A percentile compares a stretch with the other conserved stretches of the same genome.
Evolutionary conservation across 2,329 filamentous ascomycete genomes (phyloP).

Genomic region (Penicillium freii): DNA sequence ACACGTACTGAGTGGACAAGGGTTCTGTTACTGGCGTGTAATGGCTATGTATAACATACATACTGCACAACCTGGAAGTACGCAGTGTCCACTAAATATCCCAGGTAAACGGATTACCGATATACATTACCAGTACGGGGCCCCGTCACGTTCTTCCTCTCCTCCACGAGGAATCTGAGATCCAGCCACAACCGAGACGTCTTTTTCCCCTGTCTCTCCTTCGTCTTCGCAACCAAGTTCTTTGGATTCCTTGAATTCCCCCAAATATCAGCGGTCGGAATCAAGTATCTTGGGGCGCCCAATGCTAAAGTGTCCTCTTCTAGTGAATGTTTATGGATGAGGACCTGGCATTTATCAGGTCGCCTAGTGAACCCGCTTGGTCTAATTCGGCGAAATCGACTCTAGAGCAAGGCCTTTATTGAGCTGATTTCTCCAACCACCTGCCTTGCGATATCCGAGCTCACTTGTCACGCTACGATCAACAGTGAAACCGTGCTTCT

Average conservation of each 20-base stretch:
- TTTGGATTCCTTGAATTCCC: background rate
- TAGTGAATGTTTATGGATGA: conserved; percentile 2
- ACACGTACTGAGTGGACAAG: background rate
- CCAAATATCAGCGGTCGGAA: background rate
- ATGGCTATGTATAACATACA: background rate
- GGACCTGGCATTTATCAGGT: conserved; percentile 4
- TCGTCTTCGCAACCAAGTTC: background rate
- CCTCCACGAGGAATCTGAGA: conserved; percentile 25
- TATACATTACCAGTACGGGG: background rate
- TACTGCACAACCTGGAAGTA: background rate
- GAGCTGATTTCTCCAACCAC: background rate
- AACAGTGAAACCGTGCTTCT: background rate
- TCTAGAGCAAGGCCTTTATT: background rate
- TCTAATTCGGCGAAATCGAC: conserved; percentile 2
- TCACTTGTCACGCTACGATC: background rate
- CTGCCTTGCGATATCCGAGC: background rate
- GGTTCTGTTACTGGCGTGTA: background rate
- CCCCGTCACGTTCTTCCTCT: conserved; percentile 21
- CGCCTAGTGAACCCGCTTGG: background rate
- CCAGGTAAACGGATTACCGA: background rate
- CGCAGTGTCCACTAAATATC: background rate
- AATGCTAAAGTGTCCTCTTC: background rate
- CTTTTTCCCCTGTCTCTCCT: conserved; percentile 8
- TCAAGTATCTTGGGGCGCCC: background rate
- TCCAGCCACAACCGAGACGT: conserved; percentile 23